A percentile compares a stretch with the other conserved stretches of the same genome.
Conservation (phyloP, 768 basidiomycete genomes). For the Auriscalpium orientale region DNA sequence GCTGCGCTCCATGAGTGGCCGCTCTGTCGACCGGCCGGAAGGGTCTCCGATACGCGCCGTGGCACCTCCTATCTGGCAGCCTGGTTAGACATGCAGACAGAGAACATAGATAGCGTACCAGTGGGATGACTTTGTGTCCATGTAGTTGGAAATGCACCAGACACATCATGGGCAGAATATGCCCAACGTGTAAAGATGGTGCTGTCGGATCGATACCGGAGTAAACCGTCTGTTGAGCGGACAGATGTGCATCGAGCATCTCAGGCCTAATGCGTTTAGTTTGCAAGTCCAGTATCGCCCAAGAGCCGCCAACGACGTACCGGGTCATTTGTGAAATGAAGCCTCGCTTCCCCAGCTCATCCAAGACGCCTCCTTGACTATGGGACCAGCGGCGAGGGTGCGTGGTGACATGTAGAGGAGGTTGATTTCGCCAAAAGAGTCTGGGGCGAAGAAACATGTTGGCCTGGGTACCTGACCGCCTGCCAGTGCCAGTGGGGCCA, state of each 20-base stretch:
- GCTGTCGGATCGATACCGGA: conserved; percentile 93
- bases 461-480: too few species aligned
- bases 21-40: conserved; percentile 79
- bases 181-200: conserved; percentile 83
- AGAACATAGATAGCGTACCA: conserved; percentile 46
- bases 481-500: too few species aligned
- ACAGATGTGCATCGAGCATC: conserved; percentile 4
- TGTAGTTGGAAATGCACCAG: conserved; percentile 80
- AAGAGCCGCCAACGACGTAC: conserved; percentile 1
- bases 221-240: conserved; percentile 52
- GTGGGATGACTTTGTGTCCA: conserved; percentile 78
- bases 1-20: conserved; percentile 53
- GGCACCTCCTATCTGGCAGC: conserved; percentile 80
- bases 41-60: conserved; percentile 97
- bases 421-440: too few species aligned
- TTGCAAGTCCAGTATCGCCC: too few species aligned
- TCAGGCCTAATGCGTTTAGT: conserved; percentile 3
- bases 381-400: too few species aligned
- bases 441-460: too few species aligned
- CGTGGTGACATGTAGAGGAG: too few species aligned
- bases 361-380: not conserved
- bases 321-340: conserved; percentile 15
- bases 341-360: conserved; percentile 9
- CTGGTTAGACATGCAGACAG: not conserved
- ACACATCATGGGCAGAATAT: conserved; percentile 81